These are phyloP conservation scores for Hypholoma sublateritium DNA, from an alignment of 768 basidiomycete genomes.

Conservation along the genomic window DNA sequence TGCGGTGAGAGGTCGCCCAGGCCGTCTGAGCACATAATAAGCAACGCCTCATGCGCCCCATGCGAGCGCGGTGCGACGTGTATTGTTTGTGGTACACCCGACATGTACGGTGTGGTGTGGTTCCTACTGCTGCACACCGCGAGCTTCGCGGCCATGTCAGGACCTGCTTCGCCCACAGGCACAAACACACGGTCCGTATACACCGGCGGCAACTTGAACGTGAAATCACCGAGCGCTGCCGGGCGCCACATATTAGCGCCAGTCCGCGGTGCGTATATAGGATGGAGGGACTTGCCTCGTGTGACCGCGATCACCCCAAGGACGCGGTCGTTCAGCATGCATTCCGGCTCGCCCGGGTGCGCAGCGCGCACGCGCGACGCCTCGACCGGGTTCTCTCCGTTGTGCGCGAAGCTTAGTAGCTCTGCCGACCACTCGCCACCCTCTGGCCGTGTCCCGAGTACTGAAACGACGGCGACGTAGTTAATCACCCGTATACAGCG, in stretches of 20 bases:
- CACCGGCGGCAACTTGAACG: slow-evolving; percentile 49
- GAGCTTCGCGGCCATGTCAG: slow-evolving; percentile 33
- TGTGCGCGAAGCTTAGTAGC: slow-evolving; percentile 49
- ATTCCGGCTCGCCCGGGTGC: slow-evolving; percentile 48
- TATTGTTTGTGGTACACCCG: slow-evolving; percentile 40
- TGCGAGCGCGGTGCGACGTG: slow-evolving; percentile 33
- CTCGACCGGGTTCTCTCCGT: slow-evolving; percentile 44
- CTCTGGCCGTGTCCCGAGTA: slow-evolving; percentile 36
- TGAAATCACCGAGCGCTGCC: slow-evolving; percentile 53
- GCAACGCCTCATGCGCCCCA: slow-evolving; percentile 25
- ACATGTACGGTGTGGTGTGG: slow-evolving; percentile 54
- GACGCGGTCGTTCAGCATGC: slow-evolving; percentile 43
- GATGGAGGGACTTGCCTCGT: slow-evolving; percentile 35
- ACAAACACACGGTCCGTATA: slow-evolving; percentile 49
- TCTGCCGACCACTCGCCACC: slow-evolving; percentile 36
- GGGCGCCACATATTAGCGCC: background rate
- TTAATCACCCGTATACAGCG: background rate
- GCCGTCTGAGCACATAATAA: slow-evolving; percentile 56
- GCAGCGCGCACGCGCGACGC: slow-evolving; percentile 37
- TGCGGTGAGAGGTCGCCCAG: slow-evolving; percentile 44
- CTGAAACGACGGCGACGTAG: slow-evolving; percentile 21
- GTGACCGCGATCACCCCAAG: slow-evolving; percentile 59
- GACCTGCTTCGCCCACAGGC: slow-evolving; percentile 34
- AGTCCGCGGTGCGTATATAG: background rate
- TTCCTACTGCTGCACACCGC: slow-evolving; percentile 45